Evolutionary conservation across 2,329 filamentous ascomycete genomes (phyloP).

Genomic region (Cordyceps javanica): DNA sequence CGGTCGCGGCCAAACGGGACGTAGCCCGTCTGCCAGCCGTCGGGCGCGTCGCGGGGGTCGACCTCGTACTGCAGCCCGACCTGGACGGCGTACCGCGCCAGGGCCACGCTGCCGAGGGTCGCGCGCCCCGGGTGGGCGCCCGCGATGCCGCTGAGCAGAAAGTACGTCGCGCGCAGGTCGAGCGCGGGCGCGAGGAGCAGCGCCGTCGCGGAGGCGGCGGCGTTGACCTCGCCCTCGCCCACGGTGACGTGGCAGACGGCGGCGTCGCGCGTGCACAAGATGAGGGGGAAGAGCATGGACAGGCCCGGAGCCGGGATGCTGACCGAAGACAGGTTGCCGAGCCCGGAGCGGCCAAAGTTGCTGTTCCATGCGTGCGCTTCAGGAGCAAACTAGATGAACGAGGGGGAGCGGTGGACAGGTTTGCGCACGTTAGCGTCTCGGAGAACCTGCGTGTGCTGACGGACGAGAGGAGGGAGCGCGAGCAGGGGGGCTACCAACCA

Average conservation of each 20-base stretch:
- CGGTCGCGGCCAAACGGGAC: constrained; percentile 53
- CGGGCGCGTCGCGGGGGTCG: constrained; percentile 61
- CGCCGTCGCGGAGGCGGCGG: constrained; percentile 58
- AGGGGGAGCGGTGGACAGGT: neutral
- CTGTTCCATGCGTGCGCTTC: constrained; percentile 58
- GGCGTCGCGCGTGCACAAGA: constrained; percentile 56
- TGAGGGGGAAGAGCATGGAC: constrained; percentile 58
- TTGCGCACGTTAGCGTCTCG: neutral
- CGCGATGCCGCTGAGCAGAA: constrained; percentile 65
- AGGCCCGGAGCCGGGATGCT: constrained; percentile 56
- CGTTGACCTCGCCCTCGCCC: constrained; percentile 69
- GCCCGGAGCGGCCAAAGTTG: constrained; percentile 37
- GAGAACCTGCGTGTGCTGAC: too few relatives aligned
- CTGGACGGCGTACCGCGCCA: constrained; percentile 65
- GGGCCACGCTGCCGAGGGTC: constrained; percentile 60
- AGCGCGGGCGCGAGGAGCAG: constrained; percentile 57
- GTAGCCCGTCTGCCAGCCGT: constrained; percentile 62
- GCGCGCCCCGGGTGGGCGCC: constrained; percentile 65
- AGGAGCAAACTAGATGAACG: constrained; percentile 46
- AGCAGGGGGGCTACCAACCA: constrained; percentile 36
- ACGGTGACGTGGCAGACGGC: constrained; percentile 63
- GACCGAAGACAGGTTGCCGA: constrained; percentile 49
- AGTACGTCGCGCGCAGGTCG: constrained; percentile 62
- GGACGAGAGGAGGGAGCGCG: neutral
- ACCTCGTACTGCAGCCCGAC: constrained; percentile 73